Conservation (phyloP, 768 basidiomycete species). For the Boletellus ananas region DNA sequence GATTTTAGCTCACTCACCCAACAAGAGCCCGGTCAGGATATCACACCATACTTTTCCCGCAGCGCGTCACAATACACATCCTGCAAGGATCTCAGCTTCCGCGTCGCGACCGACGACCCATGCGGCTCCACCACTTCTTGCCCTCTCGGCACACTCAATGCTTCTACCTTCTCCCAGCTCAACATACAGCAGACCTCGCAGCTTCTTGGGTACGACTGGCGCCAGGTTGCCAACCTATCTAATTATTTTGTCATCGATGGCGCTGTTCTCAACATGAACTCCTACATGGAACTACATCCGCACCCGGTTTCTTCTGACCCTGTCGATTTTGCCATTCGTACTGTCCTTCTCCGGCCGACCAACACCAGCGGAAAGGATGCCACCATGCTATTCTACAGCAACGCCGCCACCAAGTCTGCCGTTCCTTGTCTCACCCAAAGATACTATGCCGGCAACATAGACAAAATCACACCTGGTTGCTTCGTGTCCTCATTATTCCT, state of each 20-base stretch:
- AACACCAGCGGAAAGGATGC: conserved; percentile 76
- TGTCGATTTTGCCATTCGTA: conserved; percentile 82
- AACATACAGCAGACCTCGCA: conserved; percentile 61
- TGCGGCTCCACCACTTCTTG: conserved; percentile 63
- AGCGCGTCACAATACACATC: conserved; percentile 56
- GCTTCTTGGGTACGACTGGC: conserved; percentile 88
- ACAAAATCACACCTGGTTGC: conserved; percentile 95
- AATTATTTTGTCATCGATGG: conserved; percentile 91
- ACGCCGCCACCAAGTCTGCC: conserved; percentile 57
- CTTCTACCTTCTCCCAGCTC: conserved; percentile 56
- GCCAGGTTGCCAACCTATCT: conserved; percentile 66
- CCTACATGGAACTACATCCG: conserved; percentile 77
- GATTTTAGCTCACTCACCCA: conserved; percentile 56
- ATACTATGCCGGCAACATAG: conserved; percentile 92
- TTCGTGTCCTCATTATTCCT: conserved; percentile 87
- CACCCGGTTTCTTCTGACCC: conserved; percentile 63
- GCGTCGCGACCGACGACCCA: conserved; percentile 69
- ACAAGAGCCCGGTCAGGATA: conserved; percentile 74
- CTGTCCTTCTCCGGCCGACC: conserved; percentile 50
- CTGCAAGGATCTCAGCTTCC: conserved; percentile 61
- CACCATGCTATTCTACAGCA: conserved; percentile 81
- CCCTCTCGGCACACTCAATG: conserved; percentile 58
- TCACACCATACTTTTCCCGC: conserved; percentile 82
- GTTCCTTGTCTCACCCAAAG: conserved; percentile 80
- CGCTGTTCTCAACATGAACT: conserved; percentile 86